phyloP scores from a whole-genome alignment of 441 rosid species.

The Codiaeum variegatum region DNA sequence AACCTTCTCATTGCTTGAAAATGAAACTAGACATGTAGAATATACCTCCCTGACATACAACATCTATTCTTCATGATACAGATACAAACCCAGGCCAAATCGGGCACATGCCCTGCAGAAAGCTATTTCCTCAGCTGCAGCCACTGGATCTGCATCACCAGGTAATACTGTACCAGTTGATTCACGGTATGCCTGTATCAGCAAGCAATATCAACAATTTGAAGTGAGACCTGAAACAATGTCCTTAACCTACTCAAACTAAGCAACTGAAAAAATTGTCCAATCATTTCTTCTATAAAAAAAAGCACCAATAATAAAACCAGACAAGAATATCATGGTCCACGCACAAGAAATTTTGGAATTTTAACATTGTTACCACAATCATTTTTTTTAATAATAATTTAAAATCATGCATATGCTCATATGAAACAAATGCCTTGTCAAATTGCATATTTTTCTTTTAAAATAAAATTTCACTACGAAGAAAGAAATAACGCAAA shows the following conservation, averaged over 20 bases:
- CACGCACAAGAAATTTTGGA: background rate
- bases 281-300: background rate
- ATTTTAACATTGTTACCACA: background rate
- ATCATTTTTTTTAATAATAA: background rate
- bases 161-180: slow-evolving; percentile 76
- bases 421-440: background rate
- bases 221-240: background rate
- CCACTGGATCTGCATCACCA: slow-evolving; percentile 61
- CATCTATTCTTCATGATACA: slow-evolving; percentile 70
- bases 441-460: background rate
- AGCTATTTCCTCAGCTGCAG: slow-evolving; percentile 90
- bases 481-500: background rate
- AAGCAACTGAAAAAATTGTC: background rate
- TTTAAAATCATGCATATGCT: background rate
- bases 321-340: background rate
- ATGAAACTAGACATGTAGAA: slow-evolving; percentile 3
- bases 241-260: background rate
- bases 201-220: background rate
- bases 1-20: slow-evolving; percentile 6
- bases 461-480: background rate
- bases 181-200: slow-evolving; percentile 86
- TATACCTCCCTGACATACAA: slow-evolving; percentile 5
- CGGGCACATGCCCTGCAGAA: slow-evolving; percentile 95
- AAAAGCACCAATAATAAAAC: no score
- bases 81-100: slow-evolving; percentile 89